Evolutionary conservation across 129 eudicot genomes (phyloP).

Genomic region (Daucus carota): DH1_v3.0 NC_030385.2:26354001-26354500

Average conservation of each 20-base stretch:
- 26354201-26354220: background rate
- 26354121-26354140: background rate
- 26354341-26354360: background rate
- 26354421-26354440: background rate
- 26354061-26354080: background rate
- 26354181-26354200: background rate
- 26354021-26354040: background rate
- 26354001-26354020: background rate
- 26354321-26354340: background rate
- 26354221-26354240: background rate
- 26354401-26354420: background rate
- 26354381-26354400: background rate
- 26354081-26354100: background rate
- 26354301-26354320: background rate
- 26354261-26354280: background rate
- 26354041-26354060: background rate
- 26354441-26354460: background rate
- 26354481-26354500: background rate
- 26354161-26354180: too few relatives aligned
- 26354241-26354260: background rate
- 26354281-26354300: background rate
- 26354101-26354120: background rate
- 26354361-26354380: background rate
- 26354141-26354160: background rate
- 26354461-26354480: background rate